Evolutionary conservation across 1,284 basidiomycete genomes (phyloP), one percentile per base, ranked within the genome.

Genomic region (Xerocomus minutiporus): DNA sequence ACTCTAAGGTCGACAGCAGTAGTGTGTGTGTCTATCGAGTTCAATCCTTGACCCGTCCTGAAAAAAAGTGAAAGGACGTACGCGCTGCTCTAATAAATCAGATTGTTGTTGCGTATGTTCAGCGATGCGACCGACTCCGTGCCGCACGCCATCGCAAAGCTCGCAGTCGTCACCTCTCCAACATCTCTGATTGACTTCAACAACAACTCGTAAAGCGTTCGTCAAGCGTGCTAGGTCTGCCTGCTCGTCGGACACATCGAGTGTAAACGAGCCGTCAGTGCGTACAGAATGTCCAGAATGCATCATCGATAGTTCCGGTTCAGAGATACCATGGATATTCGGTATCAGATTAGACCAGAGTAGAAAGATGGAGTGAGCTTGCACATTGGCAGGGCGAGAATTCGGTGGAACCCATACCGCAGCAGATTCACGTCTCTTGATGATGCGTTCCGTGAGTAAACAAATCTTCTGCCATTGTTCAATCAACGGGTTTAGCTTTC

Each of bases 401-500:
- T 78, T 74, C 77, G 77, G 47, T 80, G 77, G 77, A 76, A 77
- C 71, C 75, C 88, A 81, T 87, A 91, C 88, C 79, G 88, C 86
- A 75, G 88, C 85, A 72, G 88, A 86, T 77, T 93, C 90, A 64
- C 88, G 80, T 71, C 93, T 83, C 72, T 86, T 88, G 50, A 93
- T 81, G 58, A 91, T 82, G 57, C 92, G 84, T 72, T 97, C 93
- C 8, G 86, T 80, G 40, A 93, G 78, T 50, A 90, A 73, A 65
- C 87, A 90, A 65, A 97, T 88, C 61, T 90, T 84, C 63, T 93
- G 92, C 88, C 92, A 93, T 65, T 93, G 86, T 57, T 94, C 91
- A 52, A 97, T 88, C 42, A 96, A 73, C 5, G 81, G 75, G 40
- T 76, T 80, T 23, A 97, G 72, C 66, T 84, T 87, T 42, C 77